phyloP scores from a whole-genome alignment of 352 stramenopile species.

The Pythium rhizo-oryzae region DNA sequence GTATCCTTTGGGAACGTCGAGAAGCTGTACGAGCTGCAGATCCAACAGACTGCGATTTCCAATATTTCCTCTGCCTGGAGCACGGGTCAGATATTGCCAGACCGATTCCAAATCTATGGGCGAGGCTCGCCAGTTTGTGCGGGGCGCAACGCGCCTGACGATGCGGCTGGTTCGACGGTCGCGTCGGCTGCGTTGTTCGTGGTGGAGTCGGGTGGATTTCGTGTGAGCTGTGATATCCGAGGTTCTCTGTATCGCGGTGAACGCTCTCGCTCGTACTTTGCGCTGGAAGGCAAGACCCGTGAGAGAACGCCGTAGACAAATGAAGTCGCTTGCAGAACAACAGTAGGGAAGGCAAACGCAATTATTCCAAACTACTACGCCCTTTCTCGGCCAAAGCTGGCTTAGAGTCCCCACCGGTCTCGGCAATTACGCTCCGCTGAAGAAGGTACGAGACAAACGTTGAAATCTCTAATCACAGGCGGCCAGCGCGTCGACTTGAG shows the following conservation, averaged over 20 bases:
- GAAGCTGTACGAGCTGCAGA: constrained; percentile 19
- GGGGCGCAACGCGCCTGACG: background rate
- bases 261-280: constrained; percentile 11
- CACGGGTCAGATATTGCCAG: background rate
- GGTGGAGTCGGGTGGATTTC: background rate
- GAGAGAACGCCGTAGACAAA: too few relatives aligned
- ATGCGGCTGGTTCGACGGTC: background rate
- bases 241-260: background rate
- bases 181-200: background rate
- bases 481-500: too few relatives aligned
- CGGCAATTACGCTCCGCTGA: too few relatives aligned
- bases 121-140: constrained; percentile 6
- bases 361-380: too few relatives aligned
- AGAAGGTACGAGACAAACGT: too few relatives aligned
- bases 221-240: constrained; percentile 1
- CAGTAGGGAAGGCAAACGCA: too few relatives aligned
- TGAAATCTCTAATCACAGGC: too few relatives aligned
- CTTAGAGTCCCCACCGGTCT: too few relatives aligned
- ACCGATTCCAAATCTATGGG: background rate
- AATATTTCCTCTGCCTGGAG: background rate
- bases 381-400: too few relatives aligned
- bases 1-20: background rate
- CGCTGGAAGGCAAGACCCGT: constrained; percentile 17
- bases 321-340: too few relatives aligned
- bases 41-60: constrained; percentile 10